Evolutionary conservation across 2,329 filamentous ascomycete species (phyloP).

Genomic region (Neobulgaria alba): DNA sequence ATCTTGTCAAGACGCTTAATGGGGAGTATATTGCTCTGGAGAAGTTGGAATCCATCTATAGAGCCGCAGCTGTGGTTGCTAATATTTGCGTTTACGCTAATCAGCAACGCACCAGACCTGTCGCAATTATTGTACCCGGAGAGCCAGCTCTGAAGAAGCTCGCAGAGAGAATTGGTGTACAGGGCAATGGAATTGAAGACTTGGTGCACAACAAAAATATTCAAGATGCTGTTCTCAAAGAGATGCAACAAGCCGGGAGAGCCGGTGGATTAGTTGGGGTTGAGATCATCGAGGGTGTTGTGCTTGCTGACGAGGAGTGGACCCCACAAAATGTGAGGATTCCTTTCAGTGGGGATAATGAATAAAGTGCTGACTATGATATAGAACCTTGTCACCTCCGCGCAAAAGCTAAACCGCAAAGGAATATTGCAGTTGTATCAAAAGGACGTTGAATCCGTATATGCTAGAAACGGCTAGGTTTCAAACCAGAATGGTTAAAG

Average conservation of each 20-base stretch:
- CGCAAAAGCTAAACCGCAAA: constrained; percentile 1
- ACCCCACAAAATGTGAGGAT: constrained; percentile 8
- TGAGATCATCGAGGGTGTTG: constrained; percentile 6
- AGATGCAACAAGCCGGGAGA: constrained; percentile 55
- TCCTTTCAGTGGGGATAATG: background rate
- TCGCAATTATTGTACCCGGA: constrained; percentile 67
- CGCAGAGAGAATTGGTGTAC: constrained; percentile 50
- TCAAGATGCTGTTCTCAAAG: constrained; percentile 51
- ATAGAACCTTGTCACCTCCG: constrained; percentile 2
- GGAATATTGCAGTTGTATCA: constrained; percentile 1
- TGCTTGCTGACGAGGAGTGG: constrained; percentile 7
- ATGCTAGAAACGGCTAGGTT: background rate
- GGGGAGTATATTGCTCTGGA: constrained; percentile 96
- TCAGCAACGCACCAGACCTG: constrained; percentile 60
- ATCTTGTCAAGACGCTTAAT: constrained; percentile 84
- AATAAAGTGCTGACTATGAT: background rate
- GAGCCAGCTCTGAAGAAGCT: constrained; percentile 52
- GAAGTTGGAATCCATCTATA: constrained; percentile 87
- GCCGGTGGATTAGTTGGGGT: constrained; percentile 50
- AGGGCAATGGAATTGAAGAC: constrained; percentile 40
- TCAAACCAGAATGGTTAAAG: no score
- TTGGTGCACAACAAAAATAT: constrained; percentile 61
- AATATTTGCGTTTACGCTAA: constrained; percentile 84
- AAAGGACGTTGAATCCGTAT: constrained; percentile 1
- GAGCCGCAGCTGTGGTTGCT: constrained; percentile 62